Conservation (phyloP, 2,329 filamentous ascomycete species). For the Colletotrichum liriopes region DNA sequence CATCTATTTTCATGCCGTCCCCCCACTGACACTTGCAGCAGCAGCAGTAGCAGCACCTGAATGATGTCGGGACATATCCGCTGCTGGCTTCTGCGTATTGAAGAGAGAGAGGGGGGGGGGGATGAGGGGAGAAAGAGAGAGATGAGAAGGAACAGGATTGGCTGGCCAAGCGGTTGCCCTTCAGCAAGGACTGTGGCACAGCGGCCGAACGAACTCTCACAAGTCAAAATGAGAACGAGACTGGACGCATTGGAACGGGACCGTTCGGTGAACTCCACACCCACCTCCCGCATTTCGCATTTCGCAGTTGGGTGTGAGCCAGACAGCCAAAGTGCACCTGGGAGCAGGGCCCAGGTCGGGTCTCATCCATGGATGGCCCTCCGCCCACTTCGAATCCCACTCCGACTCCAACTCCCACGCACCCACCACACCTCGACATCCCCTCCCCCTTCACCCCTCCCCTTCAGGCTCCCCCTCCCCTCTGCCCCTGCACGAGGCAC, state of each 20-base stretch:
- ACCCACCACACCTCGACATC: constrained; percentile 24
- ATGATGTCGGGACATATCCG: constrained; percentile 37
- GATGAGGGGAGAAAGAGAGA: neutral
- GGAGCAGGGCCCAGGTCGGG: constrained; percentile 6
- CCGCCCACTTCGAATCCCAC: constrained; percentile 36
- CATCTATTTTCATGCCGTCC: constrained; percentile 10
- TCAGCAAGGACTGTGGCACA: constrained; percentile 9
- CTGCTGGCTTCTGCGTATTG: constrained; percentile 35
- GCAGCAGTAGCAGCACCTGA: constrained; percentile 10
- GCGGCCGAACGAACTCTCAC: constrained; percentile 20
- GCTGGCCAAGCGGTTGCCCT: constrained; percentile 7
- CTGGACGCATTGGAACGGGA: constrained; percentile 7
- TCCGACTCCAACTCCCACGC: constrained; percentile 40
- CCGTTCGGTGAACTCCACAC: constrained; percentile 26
- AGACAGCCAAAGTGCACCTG: neutral
- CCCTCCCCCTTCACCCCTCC: constrained; percentile 8
- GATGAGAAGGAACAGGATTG: neutral
- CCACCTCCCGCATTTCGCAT: constrained; percentile 37
- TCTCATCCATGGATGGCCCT: constrained; percentile 12
- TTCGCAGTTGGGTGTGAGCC: neutral
- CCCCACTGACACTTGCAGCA: constrained; percentile 11
- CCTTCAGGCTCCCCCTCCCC: neutral
- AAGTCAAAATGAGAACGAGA: constrained; percentile 2
- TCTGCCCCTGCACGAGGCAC: constrained; percentile 37
- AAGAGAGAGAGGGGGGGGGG: neutral